Conservation (phyloP, 345 rosid species). For the Brassica carinata region DNA sequence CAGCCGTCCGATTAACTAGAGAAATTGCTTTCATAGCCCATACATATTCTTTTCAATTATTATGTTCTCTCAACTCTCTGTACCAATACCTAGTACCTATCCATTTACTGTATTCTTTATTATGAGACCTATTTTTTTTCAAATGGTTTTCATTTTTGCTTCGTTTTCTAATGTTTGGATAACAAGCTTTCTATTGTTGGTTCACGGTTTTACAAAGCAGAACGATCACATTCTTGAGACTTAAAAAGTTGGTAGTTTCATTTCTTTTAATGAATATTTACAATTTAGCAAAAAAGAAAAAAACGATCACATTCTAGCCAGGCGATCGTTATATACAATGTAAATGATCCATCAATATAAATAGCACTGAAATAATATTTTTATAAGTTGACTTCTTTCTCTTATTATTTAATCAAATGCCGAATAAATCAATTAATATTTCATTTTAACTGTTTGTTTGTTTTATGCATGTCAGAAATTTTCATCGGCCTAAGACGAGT, state of each 20-base stretch:
- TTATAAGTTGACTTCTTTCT: not conserved
- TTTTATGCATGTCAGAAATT: not conserved
- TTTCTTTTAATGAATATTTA: too few relatives aligned
- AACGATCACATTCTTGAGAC: not conserved
- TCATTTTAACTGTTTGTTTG: not conserved
- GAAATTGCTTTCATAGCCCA: constrained; percentile 20
- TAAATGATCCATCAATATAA: not conserved
- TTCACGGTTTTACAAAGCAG: not conserved
- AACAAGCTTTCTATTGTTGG: not conserved
- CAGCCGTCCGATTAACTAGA: constrained; percentile 36
- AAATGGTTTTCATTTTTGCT: not conserved
- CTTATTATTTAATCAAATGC: not conserved
- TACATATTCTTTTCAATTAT: constrained; percentile 24
- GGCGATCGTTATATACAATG: not conserved
- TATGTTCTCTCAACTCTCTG: not conserved
- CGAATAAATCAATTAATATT: not conserved
- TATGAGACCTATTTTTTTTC: not conserved
- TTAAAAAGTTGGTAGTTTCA: too few relatives aligned
- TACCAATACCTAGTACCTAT: constrained; percentile 35
- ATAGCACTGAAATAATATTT: not conserved
- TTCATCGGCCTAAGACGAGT: not conserved
- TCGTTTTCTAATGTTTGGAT: not conserved
- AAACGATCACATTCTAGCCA: not conserved
- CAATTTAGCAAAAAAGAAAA: too few relatives aligned
- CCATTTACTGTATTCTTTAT: constrained; percentile 2